Conservation (phyloP, 1,139 yeast genomes). For the Lodderomyces jiufengensis region DNA sequence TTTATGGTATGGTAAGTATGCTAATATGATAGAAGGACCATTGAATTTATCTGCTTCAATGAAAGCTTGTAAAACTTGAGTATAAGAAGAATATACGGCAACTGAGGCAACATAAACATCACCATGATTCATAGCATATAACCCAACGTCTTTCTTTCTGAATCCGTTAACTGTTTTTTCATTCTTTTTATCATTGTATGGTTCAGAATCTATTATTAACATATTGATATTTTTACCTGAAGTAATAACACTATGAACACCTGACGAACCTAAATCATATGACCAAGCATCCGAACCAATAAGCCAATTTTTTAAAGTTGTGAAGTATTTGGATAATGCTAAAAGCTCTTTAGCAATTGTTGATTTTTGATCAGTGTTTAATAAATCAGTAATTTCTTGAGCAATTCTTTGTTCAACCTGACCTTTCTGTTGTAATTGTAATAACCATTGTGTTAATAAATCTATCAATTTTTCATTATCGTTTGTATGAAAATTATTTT, state of each 20-base stretch:
- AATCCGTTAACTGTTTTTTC: conserved; percentile 27
- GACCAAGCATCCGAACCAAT: conserved; percentile 96
- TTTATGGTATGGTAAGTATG: conserved; percentile 74
- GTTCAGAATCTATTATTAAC: conserved; percentile 88
- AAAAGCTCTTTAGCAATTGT: conserved; percentile 44
- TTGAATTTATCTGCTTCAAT: conserved; percentile 83
- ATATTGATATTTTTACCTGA: conserved; percentile 78
- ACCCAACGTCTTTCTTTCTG: conserved; percentile 90
- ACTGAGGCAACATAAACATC: conserved; percentile 90
- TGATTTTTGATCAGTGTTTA: conserved; percentile 40
- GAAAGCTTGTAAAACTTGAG: conserved; percentile 86
- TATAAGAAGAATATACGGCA: conserved; percentile 89
- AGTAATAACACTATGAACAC: conserved; percentile 80
- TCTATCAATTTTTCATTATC: conserved; percentile 51
- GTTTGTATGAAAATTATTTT: conserved; percentile 43
- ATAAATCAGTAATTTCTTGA: conserved; percentile 36
- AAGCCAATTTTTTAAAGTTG: conserved; percentile 65
- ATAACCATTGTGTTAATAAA: conserved; percentile 67
- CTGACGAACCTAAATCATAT: conserved; percentile 86
- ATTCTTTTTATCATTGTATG: conserved; percentile 47
- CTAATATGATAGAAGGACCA: conserved; percentile 90
- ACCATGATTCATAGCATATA: conserved; percentile 94
- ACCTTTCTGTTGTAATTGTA: conserved; percentile 34
- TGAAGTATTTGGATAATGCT: conserved; percentile 42
- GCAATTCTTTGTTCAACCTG: conserved; percentile 24